These are phyloP conservation scores for Melaleuca alternifolia DNA, from an alignment of 345 rosid species.

Conservation along the genomic window DNA sequence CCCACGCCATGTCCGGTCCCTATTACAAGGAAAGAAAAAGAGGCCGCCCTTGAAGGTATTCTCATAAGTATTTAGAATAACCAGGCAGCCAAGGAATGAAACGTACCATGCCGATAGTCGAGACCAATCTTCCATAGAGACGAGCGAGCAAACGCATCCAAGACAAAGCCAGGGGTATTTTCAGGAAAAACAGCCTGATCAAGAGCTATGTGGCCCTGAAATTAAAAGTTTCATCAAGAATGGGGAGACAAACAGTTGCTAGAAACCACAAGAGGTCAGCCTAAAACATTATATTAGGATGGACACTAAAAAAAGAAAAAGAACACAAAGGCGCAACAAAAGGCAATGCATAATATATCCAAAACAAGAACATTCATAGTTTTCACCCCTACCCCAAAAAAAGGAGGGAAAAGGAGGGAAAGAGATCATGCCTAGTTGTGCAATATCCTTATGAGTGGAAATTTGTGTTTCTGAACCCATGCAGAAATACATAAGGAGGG, in stretches of 20 bases:
- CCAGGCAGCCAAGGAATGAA: background rate
- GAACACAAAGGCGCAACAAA: background rate
- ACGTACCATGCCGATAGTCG: conserved; percentile 88
- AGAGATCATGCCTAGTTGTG: background rate
- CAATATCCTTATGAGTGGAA: background rate
- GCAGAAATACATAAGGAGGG: background rate
- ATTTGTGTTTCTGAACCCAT: background rate
- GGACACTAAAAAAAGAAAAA: background rate
- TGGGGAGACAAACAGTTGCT: background rate
- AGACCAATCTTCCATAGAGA: conserved; percentile 94
- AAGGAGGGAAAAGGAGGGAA: background rate
- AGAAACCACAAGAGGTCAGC: background rate
- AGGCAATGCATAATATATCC: background rate
- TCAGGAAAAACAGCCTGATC: conserved; percentile 91
- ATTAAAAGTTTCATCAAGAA: background rate
- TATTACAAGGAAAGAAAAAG: conserved; percentile 15
- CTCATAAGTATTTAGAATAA: background rate
- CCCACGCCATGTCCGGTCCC: conserved; percentile 99
- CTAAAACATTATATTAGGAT: background rate
- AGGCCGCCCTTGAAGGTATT: background rate
- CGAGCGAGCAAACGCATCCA: conserved; percentile 91
- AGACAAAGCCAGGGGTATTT: conserved; percentile 87
- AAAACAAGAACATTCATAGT: background rate
- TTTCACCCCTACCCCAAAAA: background rate
- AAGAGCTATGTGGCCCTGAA: conserved; percentile 96